Conservation (phyloP, 257 asterid genomes). For the Cynanchum wilfordii region DNA sequence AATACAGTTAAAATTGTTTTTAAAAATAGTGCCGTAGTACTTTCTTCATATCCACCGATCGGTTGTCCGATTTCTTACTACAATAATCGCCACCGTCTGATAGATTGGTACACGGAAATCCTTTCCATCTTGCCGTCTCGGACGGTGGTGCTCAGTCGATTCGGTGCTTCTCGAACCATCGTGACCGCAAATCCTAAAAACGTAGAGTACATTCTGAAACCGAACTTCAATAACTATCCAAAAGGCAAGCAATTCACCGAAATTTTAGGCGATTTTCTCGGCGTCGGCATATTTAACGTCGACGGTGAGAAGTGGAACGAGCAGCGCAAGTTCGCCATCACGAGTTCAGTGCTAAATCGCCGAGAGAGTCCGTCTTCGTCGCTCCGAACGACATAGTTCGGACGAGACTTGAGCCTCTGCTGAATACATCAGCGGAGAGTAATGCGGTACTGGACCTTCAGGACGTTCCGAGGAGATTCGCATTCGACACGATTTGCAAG, state of each 20-base stretch:
- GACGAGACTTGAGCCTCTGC: not conserved
- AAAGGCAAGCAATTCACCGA: constrained; percentile 56
- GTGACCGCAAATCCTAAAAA: constrained; percentile 14
- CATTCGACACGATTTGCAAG: not conserved
- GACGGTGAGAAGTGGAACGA: constrained; percentile 44
- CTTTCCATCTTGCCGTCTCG: constrained; percentile 27
- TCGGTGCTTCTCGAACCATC: constrained; percentile 32
- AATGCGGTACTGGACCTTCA: not conserved
- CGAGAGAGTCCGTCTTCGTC: constrained; percentile 30
- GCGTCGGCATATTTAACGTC: constrained; percentile 62
- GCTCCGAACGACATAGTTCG: constrained; percentile 24
- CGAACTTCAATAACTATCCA: constrained; percentile 51
- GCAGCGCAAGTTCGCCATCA: constrained; percentile 51
- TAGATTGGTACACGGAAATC: constrained; percentile 59
- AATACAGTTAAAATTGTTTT: too few species aligned
- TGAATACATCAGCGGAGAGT: not conserved
- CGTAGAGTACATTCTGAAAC: constrained; percentile 60
- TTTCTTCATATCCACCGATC: constrained; percentile 21
- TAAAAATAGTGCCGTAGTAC: too few species aligned
- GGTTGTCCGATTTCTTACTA: constrained; percentile 51
- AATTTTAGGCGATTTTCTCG: constrained; percentile 57
- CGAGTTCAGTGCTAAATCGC: constrained; percentile 38
- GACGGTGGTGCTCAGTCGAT: constrained; percentile 20
- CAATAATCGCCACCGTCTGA: constrained; percentile 49
- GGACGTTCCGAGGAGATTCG: not conserved